These are phyloP conservation scores for Spinellus fusiger DNA, from an alignment of 192 early-diverging fungal species.

Conservation along the genomic window DNA sequence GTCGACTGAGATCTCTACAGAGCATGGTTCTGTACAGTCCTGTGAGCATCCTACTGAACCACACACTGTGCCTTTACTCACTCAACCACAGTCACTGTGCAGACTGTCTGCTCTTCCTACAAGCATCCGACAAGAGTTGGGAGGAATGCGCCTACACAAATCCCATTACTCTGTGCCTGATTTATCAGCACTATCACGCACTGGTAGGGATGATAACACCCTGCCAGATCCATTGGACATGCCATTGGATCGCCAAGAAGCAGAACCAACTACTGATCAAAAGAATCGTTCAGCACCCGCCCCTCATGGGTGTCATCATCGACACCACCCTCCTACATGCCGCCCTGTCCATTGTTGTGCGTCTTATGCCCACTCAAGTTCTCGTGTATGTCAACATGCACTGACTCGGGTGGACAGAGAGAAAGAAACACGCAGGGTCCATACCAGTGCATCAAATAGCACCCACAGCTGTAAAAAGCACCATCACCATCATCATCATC, in stretches of 20 bases:
- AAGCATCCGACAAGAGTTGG: conserved; percentile 8
- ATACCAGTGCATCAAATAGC: neutral
- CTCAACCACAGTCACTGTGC: neutral
- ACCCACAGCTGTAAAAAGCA: neutral
- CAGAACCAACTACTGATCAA: neutral
- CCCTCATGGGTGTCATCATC: neutral
- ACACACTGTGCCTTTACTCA: neutral
- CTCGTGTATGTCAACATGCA: no score
- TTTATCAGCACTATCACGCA: neutral
- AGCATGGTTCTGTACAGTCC: no score
- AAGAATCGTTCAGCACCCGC: neutral
- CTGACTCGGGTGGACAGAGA: no score
- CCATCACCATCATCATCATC: conserved; percentile 12
- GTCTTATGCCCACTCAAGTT: no score
- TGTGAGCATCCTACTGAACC: no score
- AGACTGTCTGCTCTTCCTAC: neutral
- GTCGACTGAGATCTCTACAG: no score
- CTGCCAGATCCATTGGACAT: neutral
- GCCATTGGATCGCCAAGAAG: no score
- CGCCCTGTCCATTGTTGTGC: neutral
- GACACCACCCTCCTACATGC: neutral
- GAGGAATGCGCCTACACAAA: neutral
- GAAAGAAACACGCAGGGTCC: neutral
- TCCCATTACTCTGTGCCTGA: conserved; percentile 17
- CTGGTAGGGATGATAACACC: neutral